A percentile compares a stretch with the other conserved stretches of the same genome.
These are phyloP conservation scores for Trichoderma pleuroti DNA, from an alignment of 2,329 filamentous ascomycete genomes.

Conservation along the genomic window DNA sequence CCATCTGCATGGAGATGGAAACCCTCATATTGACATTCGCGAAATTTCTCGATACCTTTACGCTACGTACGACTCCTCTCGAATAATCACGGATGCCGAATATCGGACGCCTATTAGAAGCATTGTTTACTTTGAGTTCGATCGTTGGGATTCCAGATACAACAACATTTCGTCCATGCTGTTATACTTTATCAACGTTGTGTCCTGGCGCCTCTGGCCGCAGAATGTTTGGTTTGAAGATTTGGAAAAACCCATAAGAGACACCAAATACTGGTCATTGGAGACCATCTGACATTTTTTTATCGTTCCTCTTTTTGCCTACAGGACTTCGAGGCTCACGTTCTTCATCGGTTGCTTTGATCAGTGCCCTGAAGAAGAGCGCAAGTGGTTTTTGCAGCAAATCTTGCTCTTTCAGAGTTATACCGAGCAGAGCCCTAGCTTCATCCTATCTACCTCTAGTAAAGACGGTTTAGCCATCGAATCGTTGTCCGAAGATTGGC, in stretches of 20 bases:
- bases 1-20: neutral
- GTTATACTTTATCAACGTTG: neutral
- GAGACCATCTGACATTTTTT: neutral
- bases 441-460: neutral
- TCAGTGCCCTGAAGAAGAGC: neutral
- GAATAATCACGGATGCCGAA: neutral
- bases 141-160: neutral
- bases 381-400: neutral
- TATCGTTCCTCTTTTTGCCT: neutral
- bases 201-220: neutral
- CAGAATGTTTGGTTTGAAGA: fast-evolving
- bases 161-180: neutral
- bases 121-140: neutral
- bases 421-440: neutral
- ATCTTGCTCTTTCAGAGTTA: neutral
- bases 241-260: neutral
- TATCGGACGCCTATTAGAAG: neutral
- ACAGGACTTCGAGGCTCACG: fast-evolving
- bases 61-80: neutral
- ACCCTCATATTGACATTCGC: neutral
- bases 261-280: neutral
- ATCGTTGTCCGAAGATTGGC: neutral
- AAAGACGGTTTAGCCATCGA: neutral
- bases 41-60: neutral
- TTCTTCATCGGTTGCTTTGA: neutral